Evolutionary conservation across 768 basidiomycete species (phyloP).

Genomic region (Leccinum sublutescens): DNA sequence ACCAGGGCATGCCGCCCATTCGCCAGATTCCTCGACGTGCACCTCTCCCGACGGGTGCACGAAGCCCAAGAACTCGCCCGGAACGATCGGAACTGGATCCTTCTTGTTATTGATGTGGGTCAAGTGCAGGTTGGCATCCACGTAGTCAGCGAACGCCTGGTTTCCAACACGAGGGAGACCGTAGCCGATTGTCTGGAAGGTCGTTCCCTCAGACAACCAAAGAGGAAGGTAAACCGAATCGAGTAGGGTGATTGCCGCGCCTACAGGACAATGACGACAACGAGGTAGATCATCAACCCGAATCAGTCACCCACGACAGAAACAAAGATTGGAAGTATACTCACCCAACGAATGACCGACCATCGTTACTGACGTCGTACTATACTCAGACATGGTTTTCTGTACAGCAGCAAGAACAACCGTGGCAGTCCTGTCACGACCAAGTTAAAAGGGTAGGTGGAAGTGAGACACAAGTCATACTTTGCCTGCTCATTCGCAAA

Average conservation of each 20-base stretch:
- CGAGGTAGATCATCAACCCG: no score
- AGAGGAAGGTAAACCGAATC: neutral
- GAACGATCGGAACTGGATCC: conserved; percentile 39
- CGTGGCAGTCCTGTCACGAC: no score
- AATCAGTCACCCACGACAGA: no score
- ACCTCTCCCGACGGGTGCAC: conserved; percentile 42
- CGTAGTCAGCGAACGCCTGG: neutral
- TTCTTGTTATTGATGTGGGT: conserved; percentile 56
- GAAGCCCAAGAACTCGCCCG: conserved; percentile 38
- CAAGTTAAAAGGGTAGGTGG: no score
- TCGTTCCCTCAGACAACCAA: neutral
- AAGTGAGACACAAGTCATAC: conserved; percentile 31
- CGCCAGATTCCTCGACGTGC: conserved; percentile 43
- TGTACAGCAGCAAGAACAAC: no score
- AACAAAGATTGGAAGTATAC: no score
- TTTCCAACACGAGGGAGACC: conserved; percentile 1
- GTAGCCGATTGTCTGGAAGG: conserved; percentile 22
- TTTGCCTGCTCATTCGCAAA: conserved; percentile 44
- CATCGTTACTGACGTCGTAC: no score
- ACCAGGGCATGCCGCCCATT: conserved; percentile 59
- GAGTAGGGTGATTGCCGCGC: no score
- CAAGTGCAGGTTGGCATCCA: conserved; percentile 38
- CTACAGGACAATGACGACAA: no score
- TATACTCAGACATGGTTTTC: no score
- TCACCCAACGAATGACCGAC: no score